Base-by-base conservation (phyloP, 768 basidiomycete species). In the Termitomyces sp. region DNA sequence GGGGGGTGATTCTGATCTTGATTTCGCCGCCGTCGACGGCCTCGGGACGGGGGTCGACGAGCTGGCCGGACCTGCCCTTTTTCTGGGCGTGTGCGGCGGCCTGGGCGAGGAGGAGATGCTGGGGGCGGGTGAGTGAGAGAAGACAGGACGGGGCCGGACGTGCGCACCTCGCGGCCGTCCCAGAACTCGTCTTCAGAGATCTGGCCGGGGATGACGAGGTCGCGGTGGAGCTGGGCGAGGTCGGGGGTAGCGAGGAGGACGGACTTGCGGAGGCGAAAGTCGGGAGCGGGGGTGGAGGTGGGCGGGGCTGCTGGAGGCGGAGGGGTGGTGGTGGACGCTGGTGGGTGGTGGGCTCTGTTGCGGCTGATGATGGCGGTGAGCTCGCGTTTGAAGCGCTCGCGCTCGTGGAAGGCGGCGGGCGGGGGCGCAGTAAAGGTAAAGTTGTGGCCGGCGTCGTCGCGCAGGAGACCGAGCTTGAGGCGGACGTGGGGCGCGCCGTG, bases 151-250 rank as follows among this genome's bases (percentile, higher is more conserved):
- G n/a, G n/a, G n/a, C n/a, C n/a, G n/a, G n/a, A n/a, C n/a, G n/a
- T n/a, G n/a, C n/a, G n/a, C 67, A 97, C 93, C 81, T 97, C 90
- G 66, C 97, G 79, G 33, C 94, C 93, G 59, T 94, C 94, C 97
- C 97, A 98, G 69, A 98, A 99, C 62, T 99, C 97, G 0, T 84
- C 81, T 70, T 98, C 95, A 1, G 87, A 88, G 31, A 99, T 89
- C 60, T 91, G 87, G 10, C 87, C 85, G 30, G 77, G 77, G 70
- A 91, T 83, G 46, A 98, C 97, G 58, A 98, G 82, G 49, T 96
- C 91, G 40, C 85, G 84, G 69, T 98, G 95, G 44, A 99, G 75
- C 11, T 82, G 70, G 19, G 85, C 86, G 54, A 98, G 78, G 56
- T 92, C 91, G 1, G 88, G 82, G 60, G 87, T 86, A 67, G 82